phyloP scores from a whole-genome alignment of 1,139 yeast genomes.

The Geotrichum australiense region DNA sequence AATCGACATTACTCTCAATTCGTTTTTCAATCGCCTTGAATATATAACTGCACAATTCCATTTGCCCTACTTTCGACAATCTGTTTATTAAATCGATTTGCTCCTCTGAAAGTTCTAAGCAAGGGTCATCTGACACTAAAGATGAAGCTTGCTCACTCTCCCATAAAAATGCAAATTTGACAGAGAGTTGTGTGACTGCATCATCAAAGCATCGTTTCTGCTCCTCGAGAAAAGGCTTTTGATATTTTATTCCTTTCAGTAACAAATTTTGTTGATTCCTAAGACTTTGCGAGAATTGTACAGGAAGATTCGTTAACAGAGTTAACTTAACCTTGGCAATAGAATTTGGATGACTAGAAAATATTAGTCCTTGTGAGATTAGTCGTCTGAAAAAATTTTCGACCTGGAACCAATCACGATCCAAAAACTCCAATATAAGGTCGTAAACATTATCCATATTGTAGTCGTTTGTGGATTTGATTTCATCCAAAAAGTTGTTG shows the following conservation, averaged over 20 bases:
- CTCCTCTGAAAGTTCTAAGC: conserved; percentile 16
- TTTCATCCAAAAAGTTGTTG: conserved; percentile 28
- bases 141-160: conserved; percentile 9
- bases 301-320: conserved; percentile 51
- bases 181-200: conserved; percentile 8
- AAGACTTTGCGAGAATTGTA: conserved; percentile 20
- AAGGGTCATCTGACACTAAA: conserved; percentile 6
- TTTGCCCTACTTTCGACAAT: conserved; percentile 20
- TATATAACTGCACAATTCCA: conserved; percentile 21
- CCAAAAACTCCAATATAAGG: conserved; percentile 49
- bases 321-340: conserved; percentile 39
- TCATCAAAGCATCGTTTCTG: conserved; percentile 6
- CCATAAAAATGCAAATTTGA: conserved; percentile 16
- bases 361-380: conserved; percentile 78
- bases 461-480: conserved; percentile 21
- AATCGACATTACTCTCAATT: conserved; percentile 5
- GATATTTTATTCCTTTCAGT: conserved; percentile 19
- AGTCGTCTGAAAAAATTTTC: conserved; percentile 68
- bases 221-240: conserved; percentile 6
- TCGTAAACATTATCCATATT: conserved; percentile 40
- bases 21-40: conserved; percentile 18
- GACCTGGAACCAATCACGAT: conserved; percentile 45
- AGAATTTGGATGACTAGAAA: conserved; percentile 30
- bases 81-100: conserved; percentile 8
- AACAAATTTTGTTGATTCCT: conserved; percentile 25